Base-by-base conservation (phyloP, 1,284 basidiomycete genomes). In the Sanghuangporus weigelae region DNA sequence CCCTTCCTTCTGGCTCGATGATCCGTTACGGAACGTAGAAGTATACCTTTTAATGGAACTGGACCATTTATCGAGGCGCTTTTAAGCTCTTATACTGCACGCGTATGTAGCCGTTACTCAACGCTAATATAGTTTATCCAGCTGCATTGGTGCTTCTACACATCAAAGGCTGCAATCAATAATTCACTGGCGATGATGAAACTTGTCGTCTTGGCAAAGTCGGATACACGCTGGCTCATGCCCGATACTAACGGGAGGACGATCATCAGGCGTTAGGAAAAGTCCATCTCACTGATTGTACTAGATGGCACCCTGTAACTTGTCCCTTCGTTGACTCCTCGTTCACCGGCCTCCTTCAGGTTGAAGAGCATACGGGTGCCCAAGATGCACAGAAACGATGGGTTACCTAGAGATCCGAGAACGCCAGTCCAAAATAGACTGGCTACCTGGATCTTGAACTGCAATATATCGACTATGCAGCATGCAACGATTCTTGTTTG, bases 351-450 rank as follows among this genome's bases (percentile, higher is more conserved):
- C 42, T 61, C 59, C 5, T 55, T 61, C 6, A 61, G 38, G 26
- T 61, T 49, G 50, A 61, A 35, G 19, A 61, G 42, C 51, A 61
- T 42, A 7, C 59, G 50, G 23, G 49, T 54, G 8, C 59, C 59
- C n/a, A 61, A 16, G 12, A 61, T 23, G 11, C 59, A 61, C 16
- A 54, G 50, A 14, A 61, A 26, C 16, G 50, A 53, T 3, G 59
- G 51, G 42, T 39, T 54, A 16, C 49, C 50, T 7, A 55, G 19
- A n/a, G 21, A n/a, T 19, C 49, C 39, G 10, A 61, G 42, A 26
- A 44, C 42, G 26, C 21, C 49, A 6, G 48, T 39, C 49, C 31
- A 39, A 42, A 40, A 38, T 23, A 21, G 10, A n/a, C 19, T 60
- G 4, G 19, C 7, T n/a, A 51, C 16, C 40, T 60, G 57, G 23